These are phyloP conservation scores for Brettanomyces anomalus DNA, from an alignment of 805 yeast genomes.

Conservation along the genomic window DNA sequence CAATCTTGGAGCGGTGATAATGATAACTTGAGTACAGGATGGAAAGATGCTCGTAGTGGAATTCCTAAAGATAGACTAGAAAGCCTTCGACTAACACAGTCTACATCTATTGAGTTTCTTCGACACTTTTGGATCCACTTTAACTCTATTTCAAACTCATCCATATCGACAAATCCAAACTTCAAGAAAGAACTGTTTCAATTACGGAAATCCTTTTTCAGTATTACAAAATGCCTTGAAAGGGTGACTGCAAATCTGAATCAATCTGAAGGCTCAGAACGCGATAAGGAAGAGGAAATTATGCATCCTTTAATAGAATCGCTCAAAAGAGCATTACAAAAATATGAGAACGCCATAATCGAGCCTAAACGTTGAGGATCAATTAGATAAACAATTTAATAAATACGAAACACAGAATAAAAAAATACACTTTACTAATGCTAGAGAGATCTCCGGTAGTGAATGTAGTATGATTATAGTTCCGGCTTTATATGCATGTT, in stretches of 20 bases:
- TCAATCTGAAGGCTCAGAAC: conserved; percentile 11
- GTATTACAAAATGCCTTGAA: conserved; percentile 38
- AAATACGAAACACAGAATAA: neutral
- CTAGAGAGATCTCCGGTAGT: no score
- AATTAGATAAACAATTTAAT: no score
- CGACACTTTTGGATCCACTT: conserved; percentile 68
- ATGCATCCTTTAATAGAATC: conserved; percentile 38
- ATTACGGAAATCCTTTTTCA: conserved; percentile 37
- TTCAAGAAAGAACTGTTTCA: conserved; percentile 23
- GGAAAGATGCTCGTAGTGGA: conserved; percentile 19
- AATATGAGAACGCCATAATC: conserved; percentile 34
- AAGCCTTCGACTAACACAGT: conserved; percentile 50
- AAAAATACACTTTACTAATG: neutral
- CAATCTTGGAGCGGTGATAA: conserved; percentile 31
- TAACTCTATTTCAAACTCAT: conserved; percentile 26
- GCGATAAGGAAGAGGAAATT: conserved; percentile 11
- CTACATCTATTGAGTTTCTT: conserved; percentile 66
- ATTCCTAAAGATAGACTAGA: conserved; percentile 26
- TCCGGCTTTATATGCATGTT: no score
- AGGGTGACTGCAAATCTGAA: conserved; percentile 29
- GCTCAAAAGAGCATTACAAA: conserved; percentile 35
- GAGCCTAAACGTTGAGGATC: conserved; percentile 8
- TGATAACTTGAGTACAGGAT: conserved; percentile 5
- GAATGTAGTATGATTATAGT: neutral
- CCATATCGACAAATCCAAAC: conserved; percentile 21